phyloP scores from a whole-genome alignment of 306 rosid genomes.

The Fragaria iinumae region DNA sequence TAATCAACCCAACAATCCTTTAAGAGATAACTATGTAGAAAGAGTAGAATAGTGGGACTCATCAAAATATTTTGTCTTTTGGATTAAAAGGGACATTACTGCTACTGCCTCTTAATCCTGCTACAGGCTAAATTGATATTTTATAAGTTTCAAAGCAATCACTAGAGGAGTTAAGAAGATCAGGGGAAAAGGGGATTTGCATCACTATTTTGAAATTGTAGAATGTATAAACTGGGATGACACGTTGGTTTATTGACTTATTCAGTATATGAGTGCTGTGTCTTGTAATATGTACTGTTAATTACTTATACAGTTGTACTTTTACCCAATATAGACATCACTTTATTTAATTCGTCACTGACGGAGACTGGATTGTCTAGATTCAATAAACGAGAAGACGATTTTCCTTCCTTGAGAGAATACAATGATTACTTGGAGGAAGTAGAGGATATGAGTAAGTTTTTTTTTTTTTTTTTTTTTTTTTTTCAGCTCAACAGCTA shows the following conservation, averaged over 20 bases:
- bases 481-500: not conserved
- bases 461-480: conserved; percentile 8
- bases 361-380: conserved; percentile 30
- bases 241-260: not conserved
- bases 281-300: not conserved
- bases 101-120: not conserved
- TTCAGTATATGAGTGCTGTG: not conserved
- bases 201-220: not conserved
- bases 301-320: not conserved
- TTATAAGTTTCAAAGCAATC: not conserved
- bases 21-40: not conserved
- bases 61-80: not conserved
- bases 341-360: not conserved
- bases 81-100: not conserved
- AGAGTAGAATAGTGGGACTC: not conserved
- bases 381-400: conserved; percentile 89
- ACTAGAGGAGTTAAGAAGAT: not conserved
- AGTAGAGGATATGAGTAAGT: conserved; percentile 91
- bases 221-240: not conserved
- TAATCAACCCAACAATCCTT: not conserved
- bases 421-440: conserved; percentile 95
- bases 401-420: conserved; percentile 70
- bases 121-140: not conserved
- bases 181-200: not conserved
- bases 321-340: not conserved